Percentiles rank a stretch among this genome's conserved stretches.
Conservation (phyloP, 768 basidiomycete species). For the Inosperma sp. region DNA sequence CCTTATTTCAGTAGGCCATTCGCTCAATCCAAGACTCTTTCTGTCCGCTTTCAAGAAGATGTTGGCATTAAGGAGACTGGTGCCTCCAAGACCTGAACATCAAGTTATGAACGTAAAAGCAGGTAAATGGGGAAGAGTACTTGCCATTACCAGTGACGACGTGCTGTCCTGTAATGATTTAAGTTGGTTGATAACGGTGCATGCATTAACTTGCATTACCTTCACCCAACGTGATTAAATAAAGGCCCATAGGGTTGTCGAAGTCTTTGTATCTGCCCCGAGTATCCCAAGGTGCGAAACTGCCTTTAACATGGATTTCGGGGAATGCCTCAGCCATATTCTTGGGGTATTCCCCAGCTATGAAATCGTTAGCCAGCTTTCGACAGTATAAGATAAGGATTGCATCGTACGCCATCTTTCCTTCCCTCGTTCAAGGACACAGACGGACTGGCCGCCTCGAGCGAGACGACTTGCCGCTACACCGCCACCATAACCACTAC, state of each 20-base stretch:
- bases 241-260: background rate
- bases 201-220: background rate
- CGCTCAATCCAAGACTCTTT: slow-evolving; percentile 4
- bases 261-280: background rate
- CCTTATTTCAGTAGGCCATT: slow-evolving; percentile 5
- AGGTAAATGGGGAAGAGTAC: background rate
- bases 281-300: background rate
- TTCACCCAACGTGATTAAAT: slow-evolving; percentile 1
- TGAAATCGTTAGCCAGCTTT: background rate
- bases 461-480: slow-evolving; percentile 6
- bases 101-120: background rate
- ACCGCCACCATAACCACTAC: slow-evolving; percentile 3
- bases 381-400: background rate
- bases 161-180: background rate
- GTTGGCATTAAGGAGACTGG: slow-evolving; percentile 3
- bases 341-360: slow-evolving; percentile 5
- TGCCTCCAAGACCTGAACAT: slow-evolving; percentile 3
- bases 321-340: background rate
- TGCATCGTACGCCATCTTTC: slow-evolving; percentile 5
- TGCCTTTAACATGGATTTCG: background rate
- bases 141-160: background rate
- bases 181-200: background rate
- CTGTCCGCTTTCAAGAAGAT: slow-evolving; percentile 3
- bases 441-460: background rate
- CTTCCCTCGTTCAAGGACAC: slow-evolving; percentile 4